Evolutionary conservation across 2,329 filamentous ascomycete species (phyloP).

Genomic region (Paramyrothecium roridum): DNA sequence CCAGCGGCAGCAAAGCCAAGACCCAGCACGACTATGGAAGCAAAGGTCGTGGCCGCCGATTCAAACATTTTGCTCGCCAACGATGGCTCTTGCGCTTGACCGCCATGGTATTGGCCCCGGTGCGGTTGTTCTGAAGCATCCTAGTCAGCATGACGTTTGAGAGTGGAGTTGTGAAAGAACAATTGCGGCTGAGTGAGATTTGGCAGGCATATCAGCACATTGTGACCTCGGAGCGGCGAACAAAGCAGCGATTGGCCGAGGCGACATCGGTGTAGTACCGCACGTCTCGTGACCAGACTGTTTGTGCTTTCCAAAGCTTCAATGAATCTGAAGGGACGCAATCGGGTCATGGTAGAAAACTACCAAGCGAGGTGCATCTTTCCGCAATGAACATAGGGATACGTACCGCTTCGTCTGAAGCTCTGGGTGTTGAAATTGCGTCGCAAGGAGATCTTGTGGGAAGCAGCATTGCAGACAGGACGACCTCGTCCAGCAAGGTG

Average conservation of each 20-base stretch:
- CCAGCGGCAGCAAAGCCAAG: conserved; percentile 63
- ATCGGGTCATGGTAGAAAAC: no score
- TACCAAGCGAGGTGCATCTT: no score
- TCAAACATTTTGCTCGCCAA: conserved; percentile 65
- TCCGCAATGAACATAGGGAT: background rate
- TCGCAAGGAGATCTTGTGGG: background rate
- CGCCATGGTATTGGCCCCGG: background rate
- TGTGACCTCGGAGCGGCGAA: no score
- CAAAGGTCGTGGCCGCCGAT: conserved; percentile 70
- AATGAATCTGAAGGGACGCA: no score
- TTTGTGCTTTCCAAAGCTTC: no score
- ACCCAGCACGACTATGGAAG: conserved; percentile 70
- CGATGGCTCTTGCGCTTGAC: conserved; percentile 24
- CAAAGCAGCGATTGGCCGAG: no score
- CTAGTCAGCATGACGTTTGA: background rate
- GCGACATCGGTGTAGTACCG: no score
- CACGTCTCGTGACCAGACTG: background rate
- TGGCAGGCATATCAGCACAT: no score
- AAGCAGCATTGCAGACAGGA: background rate
- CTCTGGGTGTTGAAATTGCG: background rate
- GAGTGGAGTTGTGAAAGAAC: background rate
- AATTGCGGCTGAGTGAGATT: no score
- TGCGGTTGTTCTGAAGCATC: background rate
- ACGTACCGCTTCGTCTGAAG: background rate
- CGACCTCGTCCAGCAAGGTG: background rate